Base-by-base conservation (phyloP, 192 early-diverging fungal species). In the Dissophora globulifera region DNA sequence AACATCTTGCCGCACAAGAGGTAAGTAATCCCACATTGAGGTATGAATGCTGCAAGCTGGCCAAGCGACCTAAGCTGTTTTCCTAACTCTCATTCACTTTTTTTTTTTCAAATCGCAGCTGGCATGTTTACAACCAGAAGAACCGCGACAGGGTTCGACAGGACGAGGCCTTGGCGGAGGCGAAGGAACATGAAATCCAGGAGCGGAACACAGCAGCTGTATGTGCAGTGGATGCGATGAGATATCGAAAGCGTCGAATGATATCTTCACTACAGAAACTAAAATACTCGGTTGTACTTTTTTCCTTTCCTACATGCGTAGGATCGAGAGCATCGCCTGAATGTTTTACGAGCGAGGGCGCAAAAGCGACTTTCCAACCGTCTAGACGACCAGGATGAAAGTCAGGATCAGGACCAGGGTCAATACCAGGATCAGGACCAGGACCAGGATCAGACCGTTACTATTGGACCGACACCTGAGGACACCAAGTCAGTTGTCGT, bases 71-170 rank as follows among this genome's bases (percentile, higher is more conserved):
- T n/a, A n/a, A n/a, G n/a, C n/a, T n/a, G n/a, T n/a, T n/a, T n/a
- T n/a, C n/a, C n/a, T n/a, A n/a, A n/a, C n/a, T n/a, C n/a, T n/a
- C 26, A 50, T 11, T 50, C 7, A 11, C 8, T 7, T 23, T 50
- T 2, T 50, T 5, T 38, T 26, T 40, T 30, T 40, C 22, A 32
- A 29, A 53, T 54, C 43, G 23, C 51, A 91, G 90, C 48, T 93
- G 90, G 87, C 89, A 93, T 69, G 91, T 92, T 17, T 92, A 92
- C 50, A 92, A 84, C 58, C 84, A 86, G 63, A 86, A 86, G 51
- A 93, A 93, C 69, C 70, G 80, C 6, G 92, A 91, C 52, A 72
- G 78, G 50, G 92, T 93, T 29, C 79, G 80, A 9, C 62, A 67
- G 58, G 92, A 93, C 55, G 92, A 93, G 50, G 90, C 86, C 31